Evolutionary conservation across 169 alveolate genomes (phyloP).

Genomic region (Pseudocohnilembus persalinus): DNA sequence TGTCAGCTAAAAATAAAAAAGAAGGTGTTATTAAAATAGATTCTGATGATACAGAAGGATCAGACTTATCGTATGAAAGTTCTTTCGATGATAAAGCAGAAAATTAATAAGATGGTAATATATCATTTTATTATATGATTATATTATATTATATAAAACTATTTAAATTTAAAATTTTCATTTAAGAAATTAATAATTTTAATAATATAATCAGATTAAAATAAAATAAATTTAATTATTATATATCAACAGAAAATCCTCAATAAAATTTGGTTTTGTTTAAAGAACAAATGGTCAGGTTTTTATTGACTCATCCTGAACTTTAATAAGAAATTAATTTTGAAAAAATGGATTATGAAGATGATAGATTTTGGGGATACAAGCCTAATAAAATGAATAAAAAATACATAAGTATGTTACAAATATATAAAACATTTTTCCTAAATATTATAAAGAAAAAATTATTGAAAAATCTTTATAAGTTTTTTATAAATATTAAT

Average conservation of each 20-base stretch:
- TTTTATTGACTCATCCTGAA: constrained; percentile 26
- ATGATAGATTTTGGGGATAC: not conserved
- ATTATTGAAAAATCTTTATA: constrained; percentile 13
- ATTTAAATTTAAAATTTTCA: too few species aligned
- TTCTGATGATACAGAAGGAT: constrained; percentile 53
- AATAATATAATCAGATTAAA: too few species aligned
- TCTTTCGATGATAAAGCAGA: constrained; percentile 50
- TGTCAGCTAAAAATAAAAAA: not conserved
- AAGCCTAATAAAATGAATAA: not conserved
- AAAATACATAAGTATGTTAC: not conserved
- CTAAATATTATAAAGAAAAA: not conserved
- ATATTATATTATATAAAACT: too few species aligned
- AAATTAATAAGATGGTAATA: constrained; percentile 17
- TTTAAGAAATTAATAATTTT: too few species aligned
- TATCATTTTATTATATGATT: too few species aligned
- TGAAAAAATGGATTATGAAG: not conserved
- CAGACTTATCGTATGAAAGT: constrained; percentile 47
- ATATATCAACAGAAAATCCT: not conserved
- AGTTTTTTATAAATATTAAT: not conserved
- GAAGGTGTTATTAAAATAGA: constrained; percentile 20
- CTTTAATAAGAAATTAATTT: constrained; percentile 10
- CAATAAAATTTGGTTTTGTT: constrained; percentile 2
- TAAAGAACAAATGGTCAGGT: constrained; percentile 28
- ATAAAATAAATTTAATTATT: too few species aligned
- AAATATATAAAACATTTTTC: not conserved